Conservation (phyloP, 2,329 filamentous ascomycete genomes). For the Trichoderma sp. region DNA sequence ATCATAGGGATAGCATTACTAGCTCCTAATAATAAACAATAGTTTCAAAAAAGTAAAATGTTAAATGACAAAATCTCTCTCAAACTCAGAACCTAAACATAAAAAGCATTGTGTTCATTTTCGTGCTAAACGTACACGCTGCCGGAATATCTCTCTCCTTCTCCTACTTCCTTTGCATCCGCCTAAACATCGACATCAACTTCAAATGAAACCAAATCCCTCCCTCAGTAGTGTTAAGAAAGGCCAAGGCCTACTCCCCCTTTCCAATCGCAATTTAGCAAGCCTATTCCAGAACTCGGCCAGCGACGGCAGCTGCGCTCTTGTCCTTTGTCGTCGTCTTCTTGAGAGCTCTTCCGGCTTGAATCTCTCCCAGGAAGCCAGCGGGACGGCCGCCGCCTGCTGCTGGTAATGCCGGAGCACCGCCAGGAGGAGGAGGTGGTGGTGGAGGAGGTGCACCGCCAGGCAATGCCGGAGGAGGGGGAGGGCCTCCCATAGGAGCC, state of each 20-base stretch:
- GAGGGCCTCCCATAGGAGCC: constrained; percentile 30
- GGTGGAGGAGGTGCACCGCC: constrained; percentile 40
- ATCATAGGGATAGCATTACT: neutral
- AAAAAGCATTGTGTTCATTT: constrained; percentile 3
- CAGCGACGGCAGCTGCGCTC: constrained; percentile 68
- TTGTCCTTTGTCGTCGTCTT: constrained; percentile 90
- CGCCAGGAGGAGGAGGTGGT: constrained; percentile 46
- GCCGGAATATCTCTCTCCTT: neutral
- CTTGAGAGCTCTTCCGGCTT: constrained; percentile 72
- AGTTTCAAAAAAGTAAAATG: neutral
- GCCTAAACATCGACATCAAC: neutral
- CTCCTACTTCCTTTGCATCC: neutral
- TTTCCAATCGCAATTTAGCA: neutral
- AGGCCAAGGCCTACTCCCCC: neutral
- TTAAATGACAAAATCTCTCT: constrained; percentile 2
- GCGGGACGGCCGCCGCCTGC: constrained; percentile 50
- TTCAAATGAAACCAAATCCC: neutral
- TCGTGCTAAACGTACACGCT: constrained; percentile 4
- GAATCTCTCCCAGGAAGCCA: constrained; percentile 77
- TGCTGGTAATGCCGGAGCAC: constrained; percentile 45
- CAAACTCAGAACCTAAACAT: neutral
- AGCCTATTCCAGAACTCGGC: constrained; percentile 64
- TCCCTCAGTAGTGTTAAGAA: neutral
- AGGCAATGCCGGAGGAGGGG: constrained; percentile 34
- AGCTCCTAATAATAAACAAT: neutral